Conservation (phyloP, 768 basidiomycete genomes). For the Calocera viscosa region DNA sequence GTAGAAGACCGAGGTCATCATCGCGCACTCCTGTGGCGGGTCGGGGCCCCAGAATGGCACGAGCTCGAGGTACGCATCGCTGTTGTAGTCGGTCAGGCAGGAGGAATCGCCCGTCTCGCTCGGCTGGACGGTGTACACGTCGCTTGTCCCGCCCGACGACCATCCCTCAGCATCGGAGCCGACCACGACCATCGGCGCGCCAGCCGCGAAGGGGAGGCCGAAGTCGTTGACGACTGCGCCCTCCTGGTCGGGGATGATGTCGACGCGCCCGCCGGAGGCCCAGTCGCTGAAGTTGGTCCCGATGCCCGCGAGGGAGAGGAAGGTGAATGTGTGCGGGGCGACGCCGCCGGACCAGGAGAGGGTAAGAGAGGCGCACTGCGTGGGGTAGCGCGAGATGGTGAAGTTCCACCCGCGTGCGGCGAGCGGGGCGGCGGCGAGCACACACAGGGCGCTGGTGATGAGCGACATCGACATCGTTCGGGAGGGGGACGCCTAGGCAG, state of each 20-base stretch:
- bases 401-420: neutral
- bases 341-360: neutral
- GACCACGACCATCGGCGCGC: too few relatives aligned
- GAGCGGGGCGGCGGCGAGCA: neutral
- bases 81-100: too few relatives aligned
- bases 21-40: too few relatives aligned
- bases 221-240: too few relatives aligned
- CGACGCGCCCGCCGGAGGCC: neutral
- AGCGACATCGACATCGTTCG: neutral
- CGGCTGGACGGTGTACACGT: too few relatives aligned
- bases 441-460: neutral
- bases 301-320: neutral
- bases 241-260: neutral
- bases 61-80: too few relatives aligned
- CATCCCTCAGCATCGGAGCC: too few relatives aligned
- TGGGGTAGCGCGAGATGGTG: neutral
- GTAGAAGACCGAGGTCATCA: too few relatives aligned
- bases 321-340: constrained; percentile 2
- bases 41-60: too few relatives aligned
- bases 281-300: neutral
- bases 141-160: too few relatives aligned
- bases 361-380: neutral
- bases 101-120: too few relatives aligned
- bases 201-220: too few relatives aligned
- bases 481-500: neutral